Base-by-base conservation (phyloP, 805 yeast species). In the Kazachstania martiniae region DNA sequence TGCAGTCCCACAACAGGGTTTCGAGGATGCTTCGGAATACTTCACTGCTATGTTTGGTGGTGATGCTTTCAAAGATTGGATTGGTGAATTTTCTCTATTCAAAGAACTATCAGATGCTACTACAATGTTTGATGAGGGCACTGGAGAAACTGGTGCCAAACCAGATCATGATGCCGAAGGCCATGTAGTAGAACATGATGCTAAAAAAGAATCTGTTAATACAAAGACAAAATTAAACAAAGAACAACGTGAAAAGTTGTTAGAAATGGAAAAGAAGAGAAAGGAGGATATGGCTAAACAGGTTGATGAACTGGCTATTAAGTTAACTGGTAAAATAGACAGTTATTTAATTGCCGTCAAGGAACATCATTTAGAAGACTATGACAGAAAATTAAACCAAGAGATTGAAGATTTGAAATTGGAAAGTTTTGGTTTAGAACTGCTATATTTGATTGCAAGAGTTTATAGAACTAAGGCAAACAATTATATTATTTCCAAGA, bases 401-500 rank as follows among this genome's bases (percentile, higher is more conserved):
- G 91, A 82, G 49, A 71, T 81, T 27, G 87, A 81, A 43, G 81
- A 81, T 39, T 63, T 91, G 51, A 91, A 91, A 56, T 73, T 85
- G 69, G 98, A 91, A 65, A 83, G 95, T 33, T 91, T 91, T 61
- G 99, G 99, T 10, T 59, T 89, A 31, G 94, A 89, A 58, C 65
- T 91, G 31, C 62, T 89, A 42, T 86, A 79, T 43, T 63, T 89
- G 13, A 79, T 91, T 39, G 96, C 97, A 13, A 70, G 69, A 38
- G 72, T 83, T 4, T 91, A 91, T 58, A 67, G 67, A 35, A 65
- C 70, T 22, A 85, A 85, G 49, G 94, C 93, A 3, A 65, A 72
- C 36, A 83, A 81, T 16, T 75, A 72, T 37, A 60, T 85, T 33
- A 74, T 72, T 49, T 74, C 95, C 0, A 77, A 77, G 47, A 82